A percentile compares a stretch with the other conserved stretches of the same genome.
phyloP scores from a whole-genome alignment of 441 rosid species.

The Bruguiera hainesii region DNA sequence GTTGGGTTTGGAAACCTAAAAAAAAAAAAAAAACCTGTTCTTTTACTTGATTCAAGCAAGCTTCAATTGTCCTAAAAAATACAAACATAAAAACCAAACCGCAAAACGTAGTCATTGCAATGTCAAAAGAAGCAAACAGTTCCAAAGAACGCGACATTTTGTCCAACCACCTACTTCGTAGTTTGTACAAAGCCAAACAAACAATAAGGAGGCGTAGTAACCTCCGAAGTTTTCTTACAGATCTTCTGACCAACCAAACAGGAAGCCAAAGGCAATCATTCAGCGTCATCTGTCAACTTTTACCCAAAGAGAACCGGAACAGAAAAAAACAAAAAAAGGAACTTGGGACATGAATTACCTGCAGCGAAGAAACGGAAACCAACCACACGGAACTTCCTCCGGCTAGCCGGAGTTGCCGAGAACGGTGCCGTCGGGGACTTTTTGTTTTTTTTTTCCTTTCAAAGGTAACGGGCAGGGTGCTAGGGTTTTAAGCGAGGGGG shows the following conservation, averaged over 20 bases:
- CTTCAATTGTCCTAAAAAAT: constrained; percentile 18
- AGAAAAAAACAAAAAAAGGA: neutral
- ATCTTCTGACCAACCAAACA: neutral
- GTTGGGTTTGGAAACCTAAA: neutral
- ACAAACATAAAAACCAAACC: neutral
- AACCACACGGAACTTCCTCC: neutral
- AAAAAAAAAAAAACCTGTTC: neutral
- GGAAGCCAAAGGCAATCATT: neutral
- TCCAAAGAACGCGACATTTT: neutral
- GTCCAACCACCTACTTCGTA: too few relatives aligned
- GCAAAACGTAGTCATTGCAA: neutral
- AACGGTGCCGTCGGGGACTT: too few relatives aligned
- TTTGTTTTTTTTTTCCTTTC: too few relatives aligned
- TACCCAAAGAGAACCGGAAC: neutral
- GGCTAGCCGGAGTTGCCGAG: too few relatives aligned
- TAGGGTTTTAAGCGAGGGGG: too few relatives aligned
- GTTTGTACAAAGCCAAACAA: too few relatives aligned
- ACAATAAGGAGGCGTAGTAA: too few relatives aligned
- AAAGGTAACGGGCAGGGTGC: too few relatives aligned
- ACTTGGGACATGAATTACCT: neutral
- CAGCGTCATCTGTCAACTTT: too few relatives aligned
- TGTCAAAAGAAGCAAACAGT: neutral
- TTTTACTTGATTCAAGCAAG: constrained; percentile 9
- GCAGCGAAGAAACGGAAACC: neutral
- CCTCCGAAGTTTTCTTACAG: neutral